Conservation (phyloP, 306 rosid species). For the Prunus davidiana region DNA sequence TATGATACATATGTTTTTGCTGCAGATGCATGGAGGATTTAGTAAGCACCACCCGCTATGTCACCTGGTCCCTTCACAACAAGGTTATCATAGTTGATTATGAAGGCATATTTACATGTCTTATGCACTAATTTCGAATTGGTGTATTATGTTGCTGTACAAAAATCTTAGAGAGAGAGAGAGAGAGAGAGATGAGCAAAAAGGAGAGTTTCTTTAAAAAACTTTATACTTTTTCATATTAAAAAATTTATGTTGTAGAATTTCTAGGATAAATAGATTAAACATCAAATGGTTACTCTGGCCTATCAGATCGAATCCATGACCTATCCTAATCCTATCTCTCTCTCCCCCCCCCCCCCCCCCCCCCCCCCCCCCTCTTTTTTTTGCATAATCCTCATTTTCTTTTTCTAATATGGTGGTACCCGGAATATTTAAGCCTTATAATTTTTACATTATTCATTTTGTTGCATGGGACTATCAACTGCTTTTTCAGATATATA, state of each 20-base stretch:
- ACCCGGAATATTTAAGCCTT: background rate
- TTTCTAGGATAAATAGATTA: background rate
- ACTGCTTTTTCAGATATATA: background rate
- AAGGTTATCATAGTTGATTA: conserved; percentile 55
- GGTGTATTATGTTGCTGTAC: background rate
- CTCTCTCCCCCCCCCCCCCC: too few relatives aligned
- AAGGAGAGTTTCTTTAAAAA: too few relatives aligned
- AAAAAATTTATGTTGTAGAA: background rate
- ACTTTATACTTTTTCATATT: too few relatives aligned
- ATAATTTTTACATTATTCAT: background rate
- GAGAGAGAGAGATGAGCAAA: too few relatives aligned
- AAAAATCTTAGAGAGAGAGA: background rate
- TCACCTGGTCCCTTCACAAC: conserved; percentile 97
- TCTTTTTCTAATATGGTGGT: background rate
- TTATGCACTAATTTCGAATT: conserved; percentile 19
- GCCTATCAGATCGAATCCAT: too few relatives aligned
- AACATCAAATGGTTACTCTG: too few relatives aligned
- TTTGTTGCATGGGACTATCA: background rate
- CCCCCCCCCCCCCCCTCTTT: too few relatives aligned
- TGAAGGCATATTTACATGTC: conserved; percentile 10
- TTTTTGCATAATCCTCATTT: too few relatives aligned
- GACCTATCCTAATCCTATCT: too few relatives aligned
- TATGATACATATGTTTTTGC: conserved; percentile 19
- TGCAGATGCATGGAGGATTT: conserved; percentile 95
- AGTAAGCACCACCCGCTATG: conserved; percentile 94